Evolutionary conservation across 306 rosid genomes (phyloP).

Genomic region (Datisca glomerata): DNA sequence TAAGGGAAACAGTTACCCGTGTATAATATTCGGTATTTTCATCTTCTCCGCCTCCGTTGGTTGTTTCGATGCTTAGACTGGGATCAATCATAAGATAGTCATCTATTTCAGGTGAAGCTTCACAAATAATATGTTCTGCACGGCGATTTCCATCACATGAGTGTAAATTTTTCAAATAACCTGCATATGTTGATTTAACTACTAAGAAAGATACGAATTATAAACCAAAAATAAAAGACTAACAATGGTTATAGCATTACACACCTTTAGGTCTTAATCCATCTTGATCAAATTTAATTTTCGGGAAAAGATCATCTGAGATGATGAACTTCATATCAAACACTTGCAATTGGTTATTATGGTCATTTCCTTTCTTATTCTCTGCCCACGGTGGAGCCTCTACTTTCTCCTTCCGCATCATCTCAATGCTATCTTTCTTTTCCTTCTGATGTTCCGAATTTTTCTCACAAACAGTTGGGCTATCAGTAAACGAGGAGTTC

Average conservation of each 20-base stretch:
- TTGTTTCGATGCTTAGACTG: slow-evolving; percentile 11
- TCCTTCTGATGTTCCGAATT: slow-evolving; percentile 30
- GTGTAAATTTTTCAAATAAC: slow-evolving; percentile 9
- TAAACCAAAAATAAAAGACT: slow-evolving; percentile 8
- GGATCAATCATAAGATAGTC: background rate
- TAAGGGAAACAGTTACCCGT: slow-evolving; percentile 25
- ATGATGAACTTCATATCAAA: slow-evolving; percentile 11
- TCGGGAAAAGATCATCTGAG: slow-evolving; percentile 11
- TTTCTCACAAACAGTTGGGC: slow-evolving; percentile 18
- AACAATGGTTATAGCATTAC: slow-evolving; percentile 6
- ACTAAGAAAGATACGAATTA: slow-evolving; percentile 2
- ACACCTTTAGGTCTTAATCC: slow-evolving; percentile 34
- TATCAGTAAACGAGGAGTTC: slow-evolving; percentile 14
- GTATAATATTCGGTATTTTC: slow-evolving; percentile 14
- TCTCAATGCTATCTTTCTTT: slow-evolving; percentile 9
- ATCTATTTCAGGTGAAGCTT: slow-evolving; percentile 23
- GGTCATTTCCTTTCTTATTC: slow-evolving; percentile 11
- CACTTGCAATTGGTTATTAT: slow-evolving; percentile 10
- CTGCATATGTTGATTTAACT: slow-evolving; percentile 14
- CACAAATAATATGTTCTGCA: slow-evolving; percentile 13
- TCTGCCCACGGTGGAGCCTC: slow-evolving; percentile 14
- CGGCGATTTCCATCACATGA: slow-evolving; percentile 2
- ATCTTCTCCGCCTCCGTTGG: slow-evolving; percentile 15
- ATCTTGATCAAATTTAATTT: slow-evolving; percentile 12
- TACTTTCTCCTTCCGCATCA: slow-evolving; percentile 15